Evolutionary conservation across 1,284 basidiomycete species (phyloP).

Genomic region (Phellopilus nigrolimitatus): DNA sequence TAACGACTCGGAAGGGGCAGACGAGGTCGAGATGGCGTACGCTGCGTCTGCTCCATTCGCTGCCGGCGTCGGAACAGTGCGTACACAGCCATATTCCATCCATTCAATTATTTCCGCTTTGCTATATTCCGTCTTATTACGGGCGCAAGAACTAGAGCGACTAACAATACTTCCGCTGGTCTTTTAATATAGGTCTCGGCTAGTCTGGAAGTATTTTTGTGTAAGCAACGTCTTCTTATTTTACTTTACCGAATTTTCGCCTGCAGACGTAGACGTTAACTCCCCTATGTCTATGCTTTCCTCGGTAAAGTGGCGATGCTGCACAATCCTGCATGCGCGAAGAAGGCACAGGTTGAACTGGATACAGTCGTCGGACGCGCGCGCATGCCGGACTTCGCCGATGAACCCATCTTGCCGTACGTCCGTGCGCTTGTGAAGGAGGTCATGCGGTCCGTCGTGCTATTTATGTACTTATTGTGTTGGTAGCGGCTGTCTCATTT

Average conservation of each 20-base stretch:
- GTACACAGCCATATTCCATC: constrained; percentile 12
- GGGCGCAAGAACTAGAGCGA: too few species aligned
- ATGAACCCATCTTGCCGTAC: constrained; percentile 10
- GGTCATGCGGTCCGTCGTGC: constrained; percentile 21
- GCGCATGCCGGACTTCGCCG: constrained; percentile 7
- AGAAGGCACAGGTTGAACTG: constrained; percentile 13
- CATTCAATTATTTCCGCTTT: too few species aligned
- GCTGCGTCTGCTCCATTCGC: constrained; percentile 22
- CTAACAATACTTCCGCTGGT: not conserved
- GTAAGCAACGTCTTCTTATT: not conserved
- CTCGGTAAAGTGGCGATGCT: constrained; percentile 4
- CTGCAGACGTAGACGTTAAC: not conserved
- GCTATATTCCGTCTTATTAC: too few species aligned
- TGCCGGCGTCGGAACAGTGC: constrained; percentile 24
- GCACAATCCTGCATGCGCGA: constrained; percentile 4
- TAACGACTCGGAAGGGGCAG: constrained; percentile 8
- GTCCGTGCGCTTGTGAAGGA: constrained; percentile 15
- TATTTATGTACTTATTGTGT: constrained; percentile 1
- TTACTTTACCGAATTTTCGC: not conserved
- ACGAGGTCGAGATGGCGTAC: constrained; percentile 21
- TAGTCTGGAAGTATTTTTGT: not conserved
- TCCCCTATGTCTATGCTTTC: not conserved
- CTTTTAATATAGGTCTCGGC: not conserved
- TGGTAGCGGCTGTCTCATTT: not conserved
- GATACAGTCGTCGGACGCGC: constrained; percentile 5